Conservation (phyloP, 2,329 filamentous ascomycete genomes). For the Fusarium anthophilum region DNA sequence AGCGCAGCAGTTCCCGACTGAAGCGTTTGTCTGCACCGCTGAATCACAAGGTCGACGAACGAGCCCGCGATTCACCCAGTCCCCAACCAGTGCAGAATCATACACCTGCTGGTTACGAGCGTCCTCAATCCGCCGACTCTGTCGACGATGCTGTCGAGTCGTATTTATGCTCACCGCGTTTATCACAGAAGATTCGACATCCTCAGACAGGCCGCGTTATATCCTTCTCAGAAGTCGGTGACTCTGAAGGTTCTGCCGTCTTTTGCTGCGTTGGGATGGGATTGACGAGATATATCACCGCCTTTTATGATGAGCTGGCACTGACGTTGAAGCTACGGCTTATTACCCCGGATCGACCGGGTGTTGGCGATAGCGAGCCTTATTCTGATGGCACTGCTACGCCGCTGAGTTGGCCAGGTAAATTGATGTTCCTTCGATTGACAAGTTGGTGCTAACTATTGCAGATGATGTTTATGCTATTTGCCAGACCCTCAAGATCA, state of each 20-base stretch:
- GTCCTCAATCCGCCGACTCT: constrained; percentile 83
- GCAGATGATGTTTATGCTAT: constrained; percentile 88
- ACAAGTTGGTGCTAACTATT: not conserved
- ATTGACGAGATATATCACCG: constrained; percentile 91
- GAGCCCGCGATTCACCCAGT: constrained; percentile 39
- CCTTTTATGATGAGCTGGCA: constrained; percentile 96
- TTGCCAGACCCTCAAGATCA: constrained; percentile 90
- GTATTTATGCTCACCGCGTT: constrained; percentile 82
- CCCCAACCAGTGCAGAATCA: constrained; percentile 43
- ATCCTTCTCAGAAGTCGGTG: constrained; percentile 96
- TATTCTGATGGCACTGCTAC: constrained; percentile 85
- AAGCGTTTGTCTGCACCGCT: constrained; percentile 65
- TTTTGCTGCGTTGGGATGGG: constrained; percentile 99
- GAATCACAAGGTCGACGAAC: constrained; percentile 54
- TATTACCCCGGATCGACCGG: constrained; percentile 93
- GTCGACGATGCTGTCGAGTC: constrained; percentile 87
- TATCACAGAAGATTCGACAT: constrained; percentile 89
- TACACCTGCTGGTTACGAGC: constrained; percentile 68
- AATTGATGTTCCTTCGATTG: constrained; percentile 43
- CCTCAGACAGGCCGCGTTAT: constrained; percentile 88
- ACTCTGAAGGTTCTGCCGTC: constrained; percentile 88
- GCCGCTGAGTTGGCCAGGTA: constrained; percentile 93
- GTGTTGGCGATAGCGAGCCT: constrained; percentile 89
- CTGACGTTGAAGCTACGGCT: constrained; percentile 86
- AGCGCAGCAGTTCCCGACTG: constrained; percentile 66